Evolutionary conservation across 768 basidiomycete genomes (phyloP), one percentile per base, ranked within the genome.

Genomic region (Chalciporus piperatus): DNA sequence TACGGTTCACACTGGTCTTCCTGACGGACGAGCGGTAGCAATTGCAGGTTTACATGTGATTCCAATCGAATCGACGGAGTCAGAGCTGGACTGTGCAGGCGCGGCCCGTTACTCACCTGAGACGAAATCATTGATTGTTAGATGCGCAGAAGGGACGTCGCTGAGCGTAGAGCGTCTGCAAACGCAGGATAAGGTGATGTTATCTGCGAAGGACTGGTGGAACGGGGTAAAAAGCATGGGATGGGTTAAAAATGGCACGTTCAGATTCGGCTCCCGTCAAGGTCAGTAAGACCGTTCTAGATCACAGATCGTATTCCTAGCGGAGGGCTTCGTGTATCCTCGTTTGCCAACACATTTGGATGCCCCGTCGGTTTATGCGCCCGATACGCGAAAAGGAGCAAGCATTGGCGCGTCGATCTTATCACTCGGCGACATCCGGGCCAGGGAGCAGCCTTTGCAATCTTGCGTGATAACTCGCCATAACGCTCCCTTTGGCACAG

Each of bases 141-240:
- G 76, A 8, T 89, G 87, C 60, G 79, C 79, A 1, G 68, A 69
- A 16, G 72, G 73, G 25, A 76, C 80, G 1, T 70, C 80, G 44
- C 59, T 92, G 16, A 70, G 72, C 44, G 80, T 90, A 2, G 70
- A 70, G 2, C 68, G 70, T 54, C 70, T 93, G 16, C 83, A 87
- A 60, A 80, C 82, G 52, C 82, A 85, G 56, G 81, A 81, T 48
- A 78, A 79, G 56, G 68, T 74, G 22, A 65, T 79, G 58, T 55
- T 89, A 52, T 62, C 61, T 13, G 84, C 83, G 3, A 77, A 72
- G 52, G 84, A 85, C 45, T 93, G 88, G 84, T 92, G 88, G 88
- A 90, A 89, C 63, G 90, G 91, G 2, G 70, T 82, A 12, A 67
- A 63, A 20, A 63, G 72, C 10, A 49, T 68, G 45, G 67, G 68